Evolutionary conservation across 495 filamentous ascomycete genomes (phyloP), one percentile per base, ranked within the genome.

Genomic region (Elasticomyces elasticus): DNA sequence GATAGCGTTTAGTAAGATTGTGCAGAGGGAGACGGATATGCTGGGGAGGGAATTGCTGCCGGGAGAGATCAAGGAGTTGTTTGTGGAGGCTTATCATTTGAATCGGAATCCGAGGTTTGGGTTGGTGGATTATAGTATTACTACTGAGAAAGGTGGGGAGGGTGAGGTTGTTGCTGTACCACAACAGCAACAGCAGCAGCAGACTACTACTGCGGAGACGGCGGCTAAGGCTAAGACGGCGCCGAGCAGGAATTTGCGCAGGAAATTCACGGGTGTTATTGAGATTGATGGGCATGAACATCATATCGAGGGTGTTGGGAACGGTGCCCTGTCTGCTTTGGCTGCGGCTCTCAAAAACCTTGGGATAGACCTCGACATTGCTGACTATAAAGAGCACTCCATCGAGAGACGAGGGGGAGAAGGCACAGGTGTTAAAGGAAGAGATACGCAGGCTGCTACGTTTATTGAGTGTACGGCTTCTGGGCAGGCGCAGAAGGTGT

Each of bases 301-400:
- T 62, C 72, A 75, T 45, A 81, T 97, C 57, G 78, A 75, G 17
- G 91, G 94, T 50, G 74, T 81, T 1, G 92, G 94, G 13, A 89
- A 91, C 65, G 92, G 92, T 62, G 86, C 91, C 12, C 86, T 96
- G 54, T 95, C 89, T 0, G 86, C 85, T 35, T 70, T 97, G 58
- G 87, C 89, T 13, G 81, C 89, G 58, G 92, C 91, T 10, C 77
- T 98, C 23, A 76, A 79, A 44, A 74, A 76, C 7, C 72, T 98
- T n/a, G 87, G 87, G 27, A 83, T 97, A 40, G 85, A 95, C 61
- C 74, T 98, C 2, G 89, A 98, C 66, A 91, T 97, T 49, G 79
- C 79, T 44, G 87, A 95, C 65, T 97, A 97, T 69, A 96, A 95
- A 71, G 94, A 96, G 67, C 94, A 97, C 70, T 85, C 89, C 24